Evolutionary conservation across 768 basidiomycete genomes (phyloP), one percentile per base, ranked within the genome.

Genomic region (Suillus placidus): DNA sequence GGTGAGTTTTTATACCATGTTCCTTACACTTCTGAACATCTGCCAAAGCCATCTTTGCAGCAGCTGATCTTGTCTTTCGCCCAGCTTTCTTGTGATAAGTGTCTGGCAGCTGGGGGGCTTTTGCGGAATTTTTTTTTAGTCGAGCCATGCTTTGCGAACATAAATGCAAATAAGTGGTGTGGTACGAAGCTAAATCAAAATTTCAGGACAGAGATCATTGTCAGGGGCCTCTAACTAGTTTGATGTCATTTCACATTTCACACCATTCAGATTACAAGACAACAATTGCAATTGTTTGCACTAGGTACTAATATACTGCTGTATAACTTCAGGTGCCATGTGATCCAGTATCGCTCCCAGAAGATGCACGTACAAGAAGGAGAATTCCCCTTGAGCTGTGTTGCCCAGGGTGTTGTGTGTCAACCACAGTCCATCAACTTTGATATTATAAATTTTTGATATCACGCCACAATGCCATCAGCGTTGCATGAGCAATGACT

Each of bases 1-100:
- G 58, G 66, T 64, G 52, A 45, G 58, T 43, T 26, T 60, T 26
- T 7, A 64, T 67, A 0, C 52, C 43, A 3, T 38, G 40, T 45
- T 67, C 26, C 42, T 67, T 51, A 51, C 49, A 51, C 51, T 16
- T 52, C 7, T 52, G 51, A 2, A 52, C 51, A 9, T 52, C 51
- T 30, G 7, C 6, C 2, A 52, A 4, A 2, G 26, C 51, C 6
- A 7, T 52, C 51, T 52, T 52, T 6, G 13, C 13, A 14, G 3
- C 13, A 51, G 26, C 49, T 30, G 26, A 8, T 51, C 7, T 12
- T 2, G 0, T 51, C 49, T 51, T 51, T 30, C 13, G 7, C 3
- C 14, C 3, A 16, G 26, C 7, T 16, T 51, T 30, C 49, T 51
- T 51, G 2, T 26, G 49, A 51, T 14, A 1, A 26, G 13, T 0